Evolutionary conservation across 345 rosid genomes (phyloP).

Genomic region (Jatropha curcas): DNA sequence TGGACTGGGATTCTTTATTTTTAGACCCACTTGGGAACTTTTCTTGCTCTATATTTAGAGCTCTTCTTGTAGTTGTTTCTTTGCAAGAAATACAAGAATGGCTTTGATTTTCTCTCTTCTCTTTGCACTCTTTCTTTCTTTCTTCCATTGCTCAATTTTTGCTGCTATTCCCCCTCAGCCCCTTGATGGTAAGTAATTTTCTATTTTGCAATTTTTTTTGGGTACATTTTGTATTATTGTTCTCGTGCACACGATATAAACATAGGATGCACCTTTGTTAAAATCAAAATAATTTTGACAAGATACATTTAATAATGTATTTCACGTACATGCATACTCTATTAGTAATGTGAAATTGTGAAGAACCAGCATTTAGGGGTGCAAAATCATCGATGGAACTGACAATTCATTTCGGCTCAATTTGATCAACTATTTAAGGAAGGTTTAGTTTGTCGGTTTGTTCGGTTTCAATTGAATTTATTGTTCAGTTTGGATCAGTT

Average conservation of each 20-base stretch:
- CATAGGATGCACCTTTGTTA: no score
- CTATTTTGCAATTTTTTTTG: not conserved
- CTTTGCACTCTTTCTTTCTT: constrained; percentile 16
- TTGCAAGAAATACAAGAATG: constrained; percentile 20
- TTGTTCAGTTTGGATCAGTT: no score
- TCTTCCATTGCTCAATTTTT: constrained; percentile 6
- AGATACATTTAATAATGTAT: no score
- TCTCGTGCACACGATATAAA: no score
- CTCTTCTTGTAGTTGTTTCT: not conserved
- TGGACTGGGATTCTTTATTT: not conserved
- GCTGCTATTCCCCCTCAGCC: constrained; percentile 17
- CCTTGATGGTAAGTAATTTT: constrained; percentile 36
- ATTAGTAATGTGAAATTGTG: no score
- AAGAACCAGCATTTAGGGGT: no score
- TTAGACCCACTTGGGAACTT: not conserved
- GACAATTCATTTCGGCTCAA: no score
- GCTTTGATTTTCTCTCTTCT: constrained; percentile 17
- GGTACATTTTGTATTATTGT: not conserved
- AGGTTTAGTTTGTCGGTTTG: no score
- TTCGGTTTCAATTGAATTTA: no score
- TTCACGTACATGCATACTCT: no score
- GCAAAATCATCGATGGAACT: no score
- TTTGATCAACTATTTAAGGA: no score
- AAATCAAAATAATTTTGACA: not conserved
- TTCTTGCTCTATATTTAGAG: constrained; percentile 2